These are phyloP conservation scores for Cercospora sp. DNA, from an alignment of 2,329 filamentous ascomycete species.

Conservation along the genomic window DNA sequence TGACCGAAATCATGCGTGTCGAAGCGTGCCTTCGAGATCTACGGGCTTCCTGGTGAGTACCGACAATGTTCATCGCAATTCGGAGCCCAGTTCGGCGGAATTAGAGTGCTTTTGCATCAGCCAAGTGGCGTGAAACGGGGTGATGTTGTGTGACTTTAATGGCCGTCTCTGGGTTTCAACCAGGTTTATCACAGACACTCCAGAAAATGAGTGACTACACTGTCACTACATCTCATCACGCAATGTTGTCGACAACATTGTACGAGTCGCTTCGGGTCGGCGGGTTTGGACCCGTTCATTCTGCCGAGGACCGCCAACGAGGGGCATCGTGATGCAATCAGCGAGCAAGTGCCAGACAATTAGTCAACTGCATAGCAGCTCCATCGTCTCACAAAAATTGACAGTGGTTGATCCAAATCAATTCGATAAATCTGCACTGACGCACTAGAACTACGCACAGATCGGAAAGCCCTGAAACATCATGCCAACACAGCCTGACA, in stretches of 20 bases:
- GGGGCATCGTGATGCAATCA: slow-evolving; percentile 10
- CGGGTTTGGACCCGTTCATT: neutral
- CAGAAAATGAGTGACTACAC: neutral
- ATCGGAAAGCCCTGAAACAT: neutral
- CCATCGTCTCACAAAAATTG: neutral
- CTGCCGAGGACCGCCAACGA: slow-evolving; percentile 5
- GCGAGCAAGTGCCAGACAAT: neutral
- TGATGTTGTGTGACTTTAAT: slow-evolving; percentile 4
- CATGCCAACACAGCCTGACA: slow-evolving; percentile 43
- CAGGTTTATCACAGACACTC: neutral
- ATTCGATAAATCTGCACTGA: neutral
- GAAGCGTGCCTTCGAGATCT: neutral
- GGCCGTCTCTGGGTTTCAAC: neutral
- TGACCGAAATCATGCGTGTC: neutral
- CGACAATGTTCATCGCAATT: neutral
- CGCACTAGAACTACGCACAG: neutral
- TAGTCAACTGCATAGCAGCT: neutral
- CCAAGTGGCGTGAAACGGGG: neutral
- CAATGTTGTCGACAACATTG: neutral
- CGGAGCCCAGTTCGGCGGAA: neutral
- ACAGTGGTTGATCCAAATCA: neutral
- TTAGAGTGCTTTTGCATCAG: neutral
- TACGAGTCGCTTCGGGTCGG: neutral
- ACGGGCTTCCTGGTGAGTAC: neutral
- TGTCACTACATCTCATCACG: neutral